phyloP scores from a whole-genome alignment of 2,329 filamentous ascomycete species.

The Rhytidhysteron rufulum region DNA sequence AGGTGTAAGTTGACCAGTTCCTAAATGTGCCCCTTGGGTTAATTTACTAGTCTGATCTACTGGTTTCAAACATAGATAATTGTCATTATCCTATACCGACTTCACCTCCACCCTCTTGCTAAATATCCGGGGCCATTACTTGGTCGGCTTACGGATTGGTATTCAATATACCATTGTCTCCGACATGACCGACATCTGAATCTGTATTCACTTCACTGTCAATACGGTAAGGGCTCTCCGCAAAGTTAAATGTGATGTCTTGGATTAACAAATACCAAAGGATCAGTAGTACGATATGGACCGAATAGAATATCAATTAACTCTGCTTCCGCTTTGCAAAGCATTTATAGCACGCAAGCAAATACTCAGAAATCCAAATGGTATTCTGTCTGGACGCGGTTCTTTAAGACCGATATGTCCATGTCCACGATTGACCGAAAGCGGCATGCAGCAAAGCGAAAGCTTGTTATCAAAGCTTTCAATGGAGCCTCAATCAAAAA shows the following conservation, averaged over 20 bases:
- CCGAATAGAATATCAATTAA: constrained; percentile 8
- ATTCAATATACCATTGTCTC: constrained; percentile 1
- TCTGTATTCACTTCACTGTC: constrained; percentile 2
- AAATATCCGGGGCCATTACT: constrained; percentile 2
- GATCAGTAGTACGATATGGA: constrained; percentile 7
- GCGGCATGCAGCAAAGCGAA: constrained; percentile 5
- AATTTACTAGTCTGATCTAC: too few relatives aligned
- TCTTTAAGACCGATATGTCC: constrained; percentile 4
- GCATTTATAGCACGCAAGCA: constrained; percentile 7
- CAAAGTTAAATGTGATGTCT: background rate
- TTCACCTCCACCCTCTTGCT: constrained; percentile 4
- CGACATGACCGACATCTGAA: constrained; percentile 8
- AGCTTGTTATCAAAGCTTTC: constrained; percentile 5
- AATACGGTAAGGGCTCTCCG: background rate
- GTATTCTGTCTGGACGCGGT: constrained; percentile 4
- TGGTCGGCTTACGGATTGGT: constrained; percentile 1
- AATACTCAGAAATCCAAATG: constrained; percentile 5
- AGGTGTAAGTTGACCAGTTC: too few relatives aligned
- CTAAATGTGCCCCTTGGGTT: too few relatives aligned
- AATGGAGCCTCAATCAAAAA: constrained; percentile 4
- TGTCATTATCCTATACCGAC: too few relatives aligned
- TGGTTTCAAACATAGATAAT: too few relatives aligned
- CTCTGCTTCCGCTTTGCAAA: constrained; percentile 1
- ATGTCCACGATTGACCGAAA: constrained; percentile 6
- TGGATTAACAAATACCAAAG: background rate